Evolutionary conservation across 371 early-diverging fungal species (phyloP), one percentile per base, ranked within the genome.

Genomic region (Mycotypha africana): DNA sequence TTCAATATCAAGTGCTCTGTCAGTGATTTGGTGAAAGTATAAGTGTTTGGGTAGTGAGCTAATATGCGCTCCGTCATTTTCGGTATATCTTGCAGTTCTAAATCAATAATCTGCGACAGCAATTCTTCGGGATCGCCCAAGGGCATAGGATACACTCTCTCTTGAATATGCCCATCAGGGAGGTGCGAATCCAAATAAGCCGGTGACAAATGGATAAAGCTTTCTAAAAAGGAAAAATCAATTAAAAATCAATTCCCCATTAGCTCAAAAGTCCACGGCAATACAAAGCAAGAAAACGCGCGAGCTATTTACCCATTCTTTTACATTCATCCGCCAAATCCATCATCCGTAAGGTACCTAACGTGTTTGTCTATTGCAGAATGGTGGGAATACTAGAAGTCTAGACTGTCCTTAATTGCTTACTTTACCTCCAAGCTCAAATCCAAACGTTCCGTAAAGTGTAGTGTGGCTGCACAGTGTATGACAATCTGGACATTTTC

Each of bases 401-500:
- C n/a, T n/a, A n/a, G n/a, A n/a, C n/a, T n/a, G n/a, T n/a, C n/a
- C n/a, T 33, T 21, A 5, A 6, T 39, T 38, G 6, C 28, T 40
- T 12, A 15, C 10, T 30, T 19, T 70, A 79, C 79, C 70, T 81
- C 81, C 9, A 81, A 53, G 5, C 79, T 70, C 23, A 75, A 60
- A 56, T 78, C 78, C 33, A 82, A 38, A 22, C 79, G 64, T 50
- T 82, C 83, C 39, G 74, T 74, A 62, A 74, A 75, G 45, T 78
- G 76, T 38, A 79, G 61, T n/a, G 83, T 72, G 25, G 80, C 83
- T 33, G 83, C 83, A 53, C 80, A 79, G 42, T 82, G 79, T 38
- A 82, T 76, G 9, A 82, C 75, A 14, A 78, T 54, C 34, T 73
- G 62, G 5, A 74, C 68, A 40, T 78, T 60, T 15, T 60, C 56